A percentile compares a stretch with the other conserved stretches of the same genome.
Conservation (phyloP, 345 rosid species). For the Salix koriyanagi region DNA sequence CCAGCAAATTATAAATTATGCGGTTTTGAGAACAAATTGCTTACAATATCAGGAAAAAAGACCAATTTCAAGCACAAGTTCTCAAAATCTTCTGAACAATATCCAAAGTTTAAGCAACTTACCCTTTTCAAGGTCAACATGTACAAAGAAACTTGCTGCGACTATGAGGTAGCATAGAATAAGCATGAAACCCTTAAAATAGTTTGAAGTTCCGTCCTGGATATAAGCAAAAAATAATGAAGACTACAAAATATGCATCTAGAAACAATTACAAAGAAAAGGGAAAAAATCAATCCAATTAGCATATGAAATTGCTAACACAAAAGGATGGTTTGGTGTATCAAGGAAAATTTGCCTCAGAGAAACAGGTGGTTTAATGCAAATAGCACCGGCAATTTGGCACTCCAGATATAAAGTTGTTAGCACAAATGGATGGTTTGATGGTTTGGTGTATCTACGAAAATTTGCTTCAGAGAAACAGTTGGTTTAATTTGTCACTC, state of each 20-base stretch:
- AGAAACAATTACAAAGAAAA: background rate
- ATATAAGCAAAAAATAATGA: background rate
- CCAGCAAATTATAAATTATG: background rate
- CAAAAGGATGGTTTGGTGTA: background rate
- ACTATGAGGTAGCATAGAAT: conserved; percentile 45
- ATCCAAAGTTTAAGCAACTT: background rate
- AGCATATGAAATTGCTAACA: too few relatives aligned
- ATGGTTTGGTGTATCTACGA: background rate
- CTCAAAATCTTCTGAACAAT: background rate
- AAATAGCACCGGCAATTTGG: too few relatives aligned
- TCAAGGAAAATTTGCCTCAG: background rate
- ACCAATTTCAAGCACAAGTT: background rate
- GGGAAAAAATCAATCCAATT: background rate
- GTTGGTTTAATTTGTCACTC: too few relatives aligned
- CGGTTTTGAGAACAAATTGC: background rate
- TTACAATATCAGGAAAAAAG: background rate
- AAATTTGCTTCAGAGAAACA: background rate
- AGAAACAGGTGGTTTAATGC: background rate
- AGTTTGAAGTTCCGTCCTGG: conserved; percentile 51
- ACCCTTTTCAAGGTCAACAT: conserved; percentile 35
- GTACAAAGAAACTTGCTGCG: conserved; percentile 50
- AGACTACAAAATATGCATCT: too few relatives aligned
- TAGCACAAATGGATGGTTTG: background rate
- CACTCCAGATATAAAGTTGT: too few relatives aligned
- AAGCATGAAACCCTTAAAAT: conserved; percentile 51